Evolutionary conservation across 2,329 filamentous ascomycete genomes (phyloP).

Genomic region (Colletotrichum camelliae): DNA sequence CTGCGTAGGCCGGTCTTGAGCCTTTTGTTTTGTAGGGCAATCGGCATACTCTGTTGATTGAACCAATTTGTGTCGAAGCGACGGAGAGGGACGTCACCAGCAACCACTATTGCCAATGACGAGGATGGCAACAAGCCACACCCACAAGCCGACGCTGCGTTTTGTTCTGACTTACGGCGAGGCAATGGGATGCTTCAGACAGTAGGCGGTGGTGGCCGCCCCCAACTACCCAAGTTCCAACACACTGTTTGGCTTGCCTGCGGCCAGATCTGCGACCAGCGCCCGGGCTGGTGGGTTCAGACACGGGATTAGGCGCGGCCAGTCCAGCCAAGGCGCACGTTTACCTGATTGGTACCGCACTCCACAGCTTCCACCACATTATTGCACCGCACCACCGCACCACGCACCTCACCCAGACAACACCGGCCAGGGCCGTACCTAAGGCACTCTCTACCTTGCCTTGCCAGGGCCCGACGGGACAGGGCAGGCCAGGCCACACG

Average conservation of each 20-base stretch:
- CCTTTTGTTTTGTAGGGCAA: neutral
- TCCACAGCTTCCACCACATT: conserved; percentile 17
- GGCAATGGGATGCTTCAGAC: neutral
- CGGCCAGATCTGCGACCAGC: conserved; percentile 24
- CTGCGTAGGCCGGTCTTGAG: neutral
- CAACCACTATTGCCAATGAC: neutral
- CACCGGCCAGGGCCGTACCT: conserved; percentile 19
- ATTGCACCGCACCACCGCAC: neutral
- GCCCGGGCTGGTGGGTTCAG: conserved; percentile 22
- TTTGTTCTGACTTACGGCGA: neutral
- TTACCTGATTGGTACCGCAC: conserved; percentile 12
- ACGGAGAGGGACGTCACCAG: neutral
- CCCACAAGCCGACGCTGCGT: neutral
- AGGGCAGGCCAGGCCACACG: neutral
- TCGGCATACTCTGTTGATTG: neutral
- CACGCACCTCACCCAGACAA: conserved; percentile 8
- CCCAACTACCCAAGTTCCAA: neutral
- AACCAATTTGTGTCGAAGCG: neutral
- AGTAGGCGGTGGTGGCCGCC: neutral
- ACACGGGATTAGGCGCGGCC: conserved; percentile 18
- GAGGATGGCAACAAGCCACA: neutral
- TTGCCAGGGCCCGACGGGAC: conserved; percentile 2
- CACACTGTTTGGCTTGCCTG: conserved; percentile 8
- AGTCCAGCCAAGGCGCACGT: conserved; percentile 21
- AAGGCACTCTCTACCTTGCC: conserved; percentile 1